Base-by-base conservation (phyloP, 2,329 filamentous ascomycete genomes). In the Microsporum ferrugineum region DNA sequence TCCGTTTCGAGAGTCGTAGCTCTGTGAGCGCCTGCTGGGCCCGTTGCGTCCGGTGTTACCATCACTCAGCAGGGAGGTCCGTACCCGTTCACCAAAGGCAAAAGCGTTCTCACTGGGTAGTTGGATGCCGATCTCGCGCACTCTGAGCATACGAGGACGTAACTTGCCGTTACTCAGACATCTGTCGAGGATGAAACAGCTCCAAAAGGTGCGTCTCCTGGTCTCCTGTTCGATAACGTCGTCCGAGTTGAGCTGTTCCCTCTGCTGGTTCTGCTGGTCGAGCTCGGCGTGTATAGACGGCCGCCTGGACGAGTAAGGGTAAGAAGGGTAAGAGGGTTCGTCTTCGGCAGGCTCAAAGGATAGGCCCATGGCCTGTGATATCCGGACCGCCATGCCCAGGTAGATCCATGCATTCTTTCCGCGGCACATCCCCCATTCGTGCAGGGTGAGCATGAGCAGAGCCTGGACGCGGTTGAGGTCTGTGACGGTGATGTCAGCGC, bases 21-120 rank as follows among this genome's bases (percentile, higher is more conserved):
- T 71, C 67, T 71, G 68, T 12, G 75, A 66, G 36, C 71, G 66
- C 63, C 72, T 67, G n/a, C 68, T 70, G 31, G 33, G 1, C 12
- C 34, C 34, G 55, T 43, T 57, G n/a, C 57, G 41, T 14, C 41
- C 61, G 2, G 51, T 34, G 27, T 71, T 68, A 14, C 76, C 73
- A 58, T 81, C 78, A 14, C 72, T 73, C 2, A 82, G 68, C 61
- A 78, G 75, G 6, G 78, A 70, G 2, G 80, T 83, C 10, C 77
- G 77, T 10, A 82, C 80, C 12, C 79, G 78, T 65, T 79, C 77
- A 0, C 80, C 81, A 64, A 81, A 82, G 0, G 77, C 72, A 67
- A 84, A 84, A 0, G 81, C 79, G 38, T 78, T 75, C 58, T 83
- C 79, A 64, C 79, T 83, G 10, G 80, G 80, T 5, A 84, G 73